These are phyloP conservation scores for Cladophialophora chaetospira DNA, from an alignment of 2,329 filamentous ascomycete genomes.

Conservation along the genomic window DNA sequence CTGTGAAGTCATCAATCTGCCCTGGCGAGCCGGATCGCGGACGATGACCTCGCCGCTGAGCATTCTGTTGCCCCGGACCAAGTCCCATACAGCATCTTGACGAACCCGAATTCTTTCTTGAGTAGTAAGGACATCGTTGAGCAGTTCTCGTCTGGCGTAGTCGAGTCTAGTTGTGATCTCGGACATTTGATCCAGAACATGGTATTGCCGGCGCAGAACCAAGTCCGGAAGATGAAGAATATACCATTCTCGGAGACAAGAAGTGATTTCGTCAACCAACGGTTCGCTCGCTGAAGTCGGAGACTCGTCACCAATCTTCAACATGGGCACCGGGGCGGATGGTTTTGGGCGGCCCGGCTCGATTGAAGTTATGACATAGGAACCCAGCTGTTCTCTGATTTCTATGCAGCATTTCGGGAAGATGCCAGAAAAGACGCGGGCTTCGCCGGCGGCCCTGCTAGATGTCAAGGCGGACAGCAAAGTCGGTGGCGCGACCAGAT, in stretches of 20 bases:
- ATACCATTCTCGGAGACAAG: conserved; percentile 96
- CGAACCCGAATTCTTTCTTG: conserved; percentile 79
- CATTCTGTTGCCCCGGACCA: conserved; percentile 92
- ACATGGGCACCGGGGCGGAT: conserved; percentile 89
- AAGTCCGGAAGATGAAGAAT: conserved; percentile 94
- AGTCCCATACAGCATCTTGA: conserved; percentile 91
- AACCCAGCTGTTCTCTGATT: conserved; percentile 83
- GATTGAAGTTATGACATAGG: conserved; percentile 3
- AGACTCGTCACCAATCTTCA: conserved; percentile 96
- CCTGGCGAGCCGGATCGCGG: conserved; percentile 78
- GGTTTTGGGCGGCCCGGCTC: conserved; percentile 58
- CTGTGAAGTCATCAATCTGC: conserved; percentile 83
- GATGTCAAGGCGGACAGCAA: conserved; percentile 88
- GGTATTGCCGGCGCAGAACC: conserved; percentile 79
- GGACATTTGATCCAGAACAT: conserved; percentile 76
- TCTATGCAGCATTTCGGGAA: conserved; percentile 95
- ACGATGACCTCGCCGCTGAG: conserved; percentile 94
- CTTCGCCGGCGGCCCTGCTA: conserved; percentile 88
- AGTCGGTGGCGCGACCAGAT: conserved; percentile 91
- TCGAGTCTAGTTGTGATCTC: conserved; percentile 81
- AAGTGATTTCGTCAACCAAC: conserved; percentile 94
- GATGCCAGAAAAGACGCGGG: conserved; percentile 96
- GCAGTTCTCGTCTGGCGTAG: conserved; percentile 79
- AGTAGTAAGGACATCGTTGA: conserved; percentile 89
- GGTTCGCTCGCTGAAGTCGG: conserved; percentile 87